Base-by-base conservation (phyloP, 2,329 filamentous ascomycete genomes). In the Aspergillus flavus region DNA sequence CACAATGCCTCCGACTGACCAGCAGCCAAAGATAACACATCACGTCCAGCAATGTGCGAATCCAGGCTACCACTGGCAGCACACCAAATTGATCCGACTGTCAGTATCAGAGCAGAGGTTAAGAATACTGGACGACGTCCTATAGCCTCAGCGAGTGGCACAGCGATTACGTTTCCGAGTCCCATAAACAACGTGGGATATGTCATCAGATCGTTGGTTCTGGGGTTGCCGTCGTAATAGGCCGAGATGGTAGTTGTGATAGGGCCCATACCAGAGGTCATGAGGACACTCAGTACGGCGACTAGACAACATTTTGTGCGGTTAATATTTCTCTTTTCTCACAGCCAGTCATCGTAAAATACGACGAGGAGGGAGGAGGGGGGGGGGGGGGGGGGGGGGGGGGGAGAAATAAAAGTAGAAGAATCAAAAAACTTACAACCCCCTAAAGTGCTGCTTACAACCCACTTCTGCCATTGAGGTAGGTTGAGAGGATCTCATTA, bases 291-390 rank as follows among this genome's bases (percentile, higher is more conserved):
- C 16, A 41, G 16, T 19, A 41, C 39, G 16, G 39, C 39, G 16
- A 41, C 39, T 41, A 41, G 7, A 3, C 39, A 41, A n/a, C 6
- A 41, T 19, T 16, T 16, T 14, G 2, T 41, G 39, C 39, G 6
- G 16, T 41, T 4, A 41, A 4, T 41, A 41, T 41, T 41, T 41
- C 3, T 41, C 39, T 1, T 41, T n/a, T 9, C 16, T 1, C 39
- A 41, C 1, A 4, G 1, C 39, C 2, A 41, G 3, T 10, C n/a
- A 10, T 4, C 19, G 7, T 1, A 41, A 7, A 4, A 19, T 41
- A 9, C 0, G 9, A 3, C 1, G 39, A 4, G 1, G 6, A 34
- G 1, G 9, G 7, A 6, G 34, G 34, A 3, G n/a, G n/a, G n/a
- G n/a, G n/a, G n/a, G n/a, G n/a, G n/a, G n/a, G n/a, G n/a, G n/a